phyloP scores from a whole-genome alignment of 352 stramenopile species.

The Saprolegnia parasitica region DNA sequence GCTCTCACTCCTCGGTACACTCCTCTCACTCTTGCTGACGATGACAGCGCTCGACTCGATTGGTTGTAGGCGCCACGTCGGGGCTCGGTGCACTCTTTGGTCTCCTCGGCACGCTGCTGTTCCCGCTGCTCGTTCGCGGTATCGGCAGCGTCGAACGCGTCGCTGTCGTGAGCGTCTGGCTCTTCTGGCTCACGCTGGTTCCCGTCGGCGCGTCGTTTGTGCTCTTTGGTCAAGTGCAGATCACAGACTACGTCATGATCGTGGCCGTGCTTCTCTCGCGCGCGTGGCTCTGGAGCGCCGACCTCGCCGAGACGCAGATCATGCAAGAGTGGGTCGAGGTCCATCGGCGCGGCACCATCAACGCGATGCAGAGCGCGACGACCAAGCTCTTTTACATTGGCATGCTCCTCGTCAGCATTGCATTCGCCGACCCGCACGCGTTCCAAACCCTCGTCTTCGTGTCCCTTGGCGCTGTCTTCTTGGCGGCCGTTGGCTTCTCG shows the following conservation, averaged over 20 bases:
- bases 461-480: slow-evolving; percentile 43
- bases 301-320: slow-evolving; percentile 63
- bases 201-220: slow-evolving; percentile 43
- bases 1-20: slow-evolving; percentile 40
- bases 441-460: slow-evolving; percentile 56
- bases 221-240: slow-evolving; percentile 38
- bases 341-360: slow-evolving; percentile 47
- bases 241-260: slow-evolving; percentile 56
- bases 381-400: slow-evolving; percentile 63
- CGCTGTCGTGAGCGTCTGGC: slow-evolving; percentile 50
- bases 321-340: slow-evolving; percentile 68
- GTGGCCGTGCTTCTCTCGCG: slow-evolving; percentile 46
- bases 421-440: slow-evolving; percentile 49
- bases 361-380: slow-evolving; percentile 58
- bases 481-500: slow-evolving; percentile 48
- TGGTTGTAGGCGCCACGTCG: slow-evolving; percentile 31
- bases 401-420: slow-evolving; percentile 44
- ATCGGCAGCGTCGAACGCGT: slow-evolving; percentile 44
- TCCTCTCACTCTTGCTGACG: neutral
- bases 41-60: neutral
- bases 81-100: slow-evolving; percentile 46
- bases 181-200: slow-evolving; percentile 52
- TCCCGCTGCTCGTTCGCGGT: slow-evolving; percentile 35
- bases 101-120: slow-evolving; percentile 47
- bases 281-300: slow-evolving; percentile 50